Evolutionary conservation across 164 flowering plant genomes (phyloP).

Genomic region (Houttuynia cordata): DNA sequence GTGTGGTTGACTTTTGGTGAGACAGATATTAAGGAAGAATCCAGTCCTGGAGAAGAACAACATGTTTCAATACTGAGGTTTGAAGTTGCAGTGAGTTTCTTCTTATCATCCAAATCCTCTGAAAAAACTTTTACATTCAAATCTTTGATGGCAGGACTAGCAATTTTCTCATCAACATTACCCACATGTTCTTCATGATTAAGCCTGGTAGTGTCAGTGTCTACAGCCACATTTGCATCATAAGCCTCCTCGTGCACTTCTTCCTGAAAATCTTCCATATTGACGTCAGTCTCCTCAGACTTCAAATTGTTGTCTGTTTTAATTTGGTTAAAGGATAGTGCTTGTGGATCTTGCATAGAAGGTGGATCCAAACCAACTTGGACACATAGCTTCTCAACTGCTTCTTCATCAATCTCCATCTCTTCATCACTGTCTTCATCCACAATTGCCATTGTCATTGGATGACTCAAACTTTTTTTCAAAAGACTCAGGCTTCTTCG

Average conservation of each 20-base stretch:
- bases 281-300: slow-evolving; percentile 44
- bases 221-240: background rate
- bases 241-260: slow-evolving; percentile 9
- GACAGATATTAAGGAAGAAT: slow-evolving; percentile 56
- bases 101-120: background rate
- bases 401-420: slow-evolving; percentile 93
- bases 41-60: slow-evolving; percentile 24
- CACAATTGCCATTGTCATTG: slow-evolving; percentile 42
- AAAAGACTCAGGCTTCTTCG: slow-evolving; percentile 81
- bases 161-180: background rate
- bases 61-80: slow-evolving; percentile 29
- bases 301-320: slow-evolving; percentile 8
- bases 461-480: slow-evolving; percentile 57
- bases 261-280: slow-evolving; percentile 44
- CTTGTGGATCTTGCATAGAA: background rate
- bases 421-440: slow-evolving; percentile 92
- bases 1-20: slow-evolving; percentile 42
- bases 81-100: slow-evolving; percentile 5
- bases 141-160: background rate
- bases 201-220: background rate
- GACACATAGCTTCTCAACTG: slow-evolving; percentile 39
- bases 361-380: slow-evolving; percentile 18
- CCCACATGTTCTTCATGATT: background rate
- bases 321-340: background rate
- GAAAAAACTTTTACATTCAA: background rate